A percentile compares a stretch with the other conserved stretches of the same genome.
phyloP scores from a whole-genome alignment of 2,329 filamentous ascomycete species.

The Coniella vitis region DNA sequence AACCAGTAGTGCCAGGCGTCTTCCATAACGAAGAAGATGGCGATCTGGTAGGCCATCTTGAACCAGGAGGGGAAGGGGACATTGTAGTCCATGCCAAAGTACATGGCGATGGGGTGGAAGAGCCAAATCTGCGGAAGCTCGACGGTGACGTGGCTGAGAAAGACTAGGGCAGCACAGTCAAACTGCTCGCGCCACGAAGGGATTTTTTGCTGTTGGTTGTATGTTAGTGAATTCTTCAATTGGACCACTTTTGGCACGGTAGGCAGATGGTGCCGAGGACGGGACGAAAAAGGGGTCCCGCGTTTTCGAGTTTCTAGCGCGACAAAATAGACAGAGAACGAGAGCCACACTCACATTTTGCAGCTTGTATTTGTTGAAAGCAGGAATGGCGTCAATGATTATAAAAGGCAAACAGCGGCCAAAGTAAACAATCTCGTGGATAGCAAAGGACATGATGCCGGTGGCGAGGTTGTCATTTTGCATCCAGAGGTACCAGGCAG shows the following conservation, averaged over 20 bases:
- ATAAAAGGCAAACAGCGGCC: constrained; percentile 87
- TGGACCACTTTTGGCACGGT: not conserved
- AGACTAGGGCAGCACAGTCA: constrained; percentile 86
- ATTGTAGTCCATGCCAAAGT: constrained; percentile 78
- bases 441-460: constrained; percentile 92
- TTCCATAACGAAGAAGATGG: constrained; percentile 90
- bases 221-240: constrained; percentile 19
- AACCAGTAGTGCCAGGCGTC: constrained; percentile 98
- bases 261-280: not conserved
- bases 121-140: constrained; percentile 98
- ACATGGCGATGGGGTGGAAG: constrained; percentile 94
- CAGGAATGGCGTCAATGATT: constrained; percentile 80
- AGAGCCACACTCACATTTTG: constrained; percentile 57
- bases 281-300: not conserved
- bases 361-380: constrained; percentile 90
- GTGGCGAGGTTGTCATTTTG: constrained; percentile 95
- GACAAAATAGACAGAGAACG: no score
- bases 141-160: constrained; percentile 94
- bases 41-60: constrained; percentile 88
- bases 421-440: constrained; percentile 95
- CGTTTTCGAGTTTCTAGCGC: not conserved
- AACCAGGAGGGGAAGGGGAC: constrained; percentile 81
- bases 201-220: constrained; percentile 56
- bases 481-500: constrained; percentile 95
- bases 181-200: constrained; percentile 92